Conservation (phyloP, 345 rosid species). For the Cardamine resedifolia region DNA sequence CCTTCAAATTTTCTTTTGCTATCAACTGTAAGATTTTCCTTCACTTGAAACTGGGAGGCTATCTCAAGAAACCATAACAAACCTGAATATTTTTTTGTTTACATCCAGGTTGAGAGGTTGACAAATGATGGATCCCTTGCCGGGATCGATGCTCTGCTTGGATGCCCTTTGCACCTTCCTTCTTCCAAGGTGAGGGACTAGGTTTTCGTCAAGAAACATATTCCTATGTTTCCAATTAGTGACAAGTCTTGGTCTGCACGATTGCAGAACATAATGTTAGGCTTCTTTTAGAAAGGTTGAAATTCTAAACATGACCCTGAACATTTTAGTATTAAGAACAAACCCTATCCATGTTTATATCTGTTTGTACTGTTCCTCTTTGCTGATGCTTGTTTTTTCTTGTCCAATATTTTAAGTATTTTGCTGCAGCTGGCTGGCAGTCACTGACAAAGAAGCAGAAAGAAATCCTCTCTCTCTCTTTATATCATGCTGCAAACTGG, state of each 20-base stretch:
- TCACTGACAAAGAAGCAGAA: conserved; percentile 67
- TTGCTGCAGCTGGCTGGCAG: conserved; percentile 52
- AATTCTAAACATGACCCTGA: conserved; percentile 1
- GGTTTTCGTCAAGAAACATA: background rate
- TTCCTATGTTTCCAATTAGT: conserved; percentile 6
- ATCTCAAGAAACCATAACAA: conserved; percentile 18
- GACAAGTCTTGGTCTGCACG: conserved; percentile 4
- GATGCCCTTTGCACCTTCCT: conserved; percentile 87
- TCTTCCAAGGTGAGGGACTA: conserved; percentile 55
- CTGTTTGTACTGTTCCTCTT: conserved; percentile 3
- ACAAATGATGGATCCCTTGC: conserved; percentile 81
- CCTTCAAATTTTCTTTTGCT: conserved; percentile 73
- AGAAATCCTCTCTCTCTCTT: conserved; percentile 56
- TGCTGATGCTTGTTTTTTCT: conserved; percentile 36
- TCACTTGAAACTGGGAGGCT: conserved; percentile 25
- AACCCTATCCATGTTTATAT: background rate
- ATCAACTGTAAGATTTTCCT: conserved; percentile 61
- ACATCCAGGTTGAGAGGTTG: conserved; percentile 66
- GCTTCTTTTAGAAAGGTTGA: background rate
- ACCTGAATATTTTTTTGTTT: background rate
- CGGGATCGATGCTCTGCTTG: conserved; percentile 86
- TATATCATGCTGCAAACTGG: conserved; percentile 79
- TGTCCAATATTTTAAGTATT: conserved; percentile 54
- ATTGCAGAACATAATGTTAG: background rate
- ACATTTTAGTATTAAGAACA: background rate